phyloP scores from a whole-genome alignment of 306 rosid genomes.

The Coriaria nepalensis region DNA sequence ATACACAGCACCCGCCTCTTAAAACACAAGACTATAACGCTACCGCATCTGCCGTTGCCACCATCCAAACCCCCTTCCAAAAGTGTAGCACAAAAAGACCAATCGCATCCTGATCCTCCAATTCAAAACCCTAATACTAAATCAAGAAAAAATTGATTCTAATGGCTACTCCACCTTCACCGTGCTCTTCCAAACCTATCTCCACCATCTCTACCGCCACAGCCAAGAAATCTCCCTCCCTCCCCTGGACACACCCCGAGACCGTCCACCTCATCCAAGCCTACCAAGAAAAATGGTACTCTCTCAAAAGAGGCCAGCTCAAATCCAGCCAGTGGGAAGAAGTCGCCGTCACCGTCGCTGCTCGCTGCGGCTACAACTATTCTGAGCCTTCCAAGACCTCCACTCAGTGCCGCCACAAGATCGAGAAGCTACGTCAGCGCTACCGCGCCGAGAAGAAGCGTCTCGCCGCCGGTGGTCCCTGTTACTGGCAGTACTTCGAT shows the following conservation, averaged over 20 bases:
- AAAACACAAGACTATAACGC: too few relatives aligned
- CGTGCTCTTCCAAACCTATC: neutral
- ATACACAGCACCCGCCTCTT: too few relatives aligned
- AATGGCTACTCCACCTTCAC: neutral
- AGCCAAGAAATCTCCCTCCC: slow-evolving; percentile 31
- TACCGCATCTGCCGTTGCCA: too few relatives aligned
- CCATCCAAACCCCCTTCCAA: neutral
- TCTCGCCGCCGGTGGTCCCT: slow-evolving; percentile 2
- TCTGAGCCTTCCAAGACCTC: slow-evolving; percentile 48
- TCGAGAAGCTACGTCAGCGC: slow-evolving; percentile 92
- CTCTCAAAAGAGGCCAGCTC: slow-evolving; percentile 65
- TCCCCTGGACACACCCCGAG: slow-evolving; percentile 85
- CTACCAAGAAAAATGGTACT: slow-evolving; percentile 84
- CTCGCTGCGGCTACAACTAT: slow-evolving; percentile 60
- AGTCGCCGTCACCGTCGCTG: slow-evolving; percentile 73
- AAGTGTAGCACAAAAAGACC: too few relatives aligned
- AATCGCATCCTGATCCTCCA: neutral
- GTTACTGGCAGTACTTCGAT: slow-evolving; percentile 52
- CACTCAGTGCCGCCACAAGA: slow-evolving; percentile 80
- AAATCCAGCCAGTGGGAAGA: slow-evolving; percentile 82
- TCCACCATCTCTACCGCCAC: slow-evolving; percentile 8
- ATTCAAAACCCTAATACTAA: neutral
- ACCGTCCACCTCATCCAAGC: slow-evolving; percentile 67
- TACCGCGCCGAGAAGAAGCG: slow-evolving; percentile 51
- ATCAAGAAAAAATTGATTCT: neutral